phyloP scores from a whole-genome alignment of 2,329 filamentous ascomycete genomes.

The Drechslerella coelobrocha region DNA sequence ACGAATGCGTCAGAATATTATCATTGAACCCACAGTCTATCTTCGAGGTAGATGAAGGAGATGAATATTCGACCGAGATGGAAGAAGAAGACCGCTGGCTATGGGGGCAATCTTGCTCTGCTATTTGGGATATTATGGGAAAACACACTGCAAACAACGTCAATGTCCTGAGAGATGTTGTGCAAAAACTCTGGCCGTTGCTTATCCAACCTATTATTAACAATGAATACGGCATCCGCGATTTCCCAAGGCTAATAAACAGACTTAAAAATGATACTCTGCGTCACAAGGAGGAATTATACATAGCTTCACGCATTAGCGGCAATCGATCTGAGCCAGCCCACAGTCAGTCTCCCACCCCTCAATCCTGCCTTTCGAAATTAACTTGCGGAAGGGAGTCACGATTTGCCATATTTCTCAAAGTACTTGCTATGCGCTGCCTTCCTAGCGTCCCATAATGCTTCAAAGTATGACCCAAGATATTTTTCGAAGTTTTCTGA shows the following conservation, averaged over 20 bases:
- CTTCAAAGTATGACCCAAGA: constrained; percentile 72
- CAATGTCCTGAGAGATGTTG: constrained; percentile 72
- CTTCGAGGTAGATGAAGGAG: constrained; percentile 42
- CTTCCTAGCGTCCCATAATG: constrained; percentile 82
- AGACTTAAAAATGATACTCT: constrained; percentile 54
- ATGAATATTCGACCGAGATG: constrained; percentile 59
- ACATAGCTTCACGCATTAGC: constrained; percentile 25
- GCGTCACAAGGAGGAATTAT: constrained; percentile 49
- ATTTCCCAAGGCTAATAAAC: constrained; percentile 84
- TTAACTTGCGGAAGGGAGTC: constrained; percentile 55
- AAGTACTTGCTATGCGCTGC: constrained; percentile 76
- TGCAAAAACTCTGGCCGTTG: constrained; percentile 78
- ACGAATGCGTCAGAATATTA: constrained; percentile 79
- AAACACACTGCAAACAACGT: constrained; percentile 82
- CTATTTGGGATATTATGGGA: constrained; percentile 84
- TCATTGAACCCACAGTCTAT: constrained; percentile 61
- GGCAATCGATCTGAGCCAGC: neutral
- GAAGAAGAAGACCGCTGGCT: constrained; percentile 65
- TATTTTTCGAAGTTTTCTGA: constrained; percentile 73
- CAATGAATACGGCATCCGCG: constrained; percentile 75
- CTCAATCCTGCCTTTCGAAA: neutral
- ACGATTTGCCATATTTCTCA: constrained; percentile 72
- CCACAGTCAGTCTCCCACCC: constrained; percentile 13
- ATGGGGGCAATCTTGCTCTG: constrained; percentile 80
- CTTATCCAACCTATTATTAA: constrained; percentile 80